These are phyloP conservation scores for Fabrea salina DNA, from an alignment of 169 alveolate species.

Conservation along the genomic window DNA sequence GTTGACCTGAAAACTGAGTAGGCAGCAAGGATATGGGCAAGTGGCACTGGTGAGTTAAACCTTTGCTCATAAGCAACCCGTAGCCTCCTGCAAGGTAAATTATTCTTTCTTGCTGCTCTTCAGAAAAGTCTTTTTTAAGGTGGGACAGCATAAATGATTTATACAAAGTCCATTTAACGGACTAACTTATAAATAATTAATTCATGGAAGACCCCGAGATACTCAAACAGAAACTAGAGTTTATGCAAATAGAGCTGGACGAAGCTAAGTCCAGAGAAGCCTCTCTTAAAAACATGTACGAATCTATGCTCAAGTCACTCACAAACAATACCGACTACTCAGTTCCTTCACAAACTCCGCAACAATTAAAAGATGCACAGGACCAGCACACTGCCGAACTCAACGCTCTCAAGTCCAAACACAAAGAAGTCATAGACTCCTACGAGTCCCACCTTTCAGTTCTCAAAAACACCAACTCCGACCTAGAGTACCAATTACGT, in stretches of 20 bases:
- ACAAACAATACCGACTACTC: not conserved
- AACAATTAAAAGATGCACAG: not conserved
- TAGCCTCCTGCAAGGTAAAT: not conserved
- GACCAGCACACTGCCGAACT: not conserved
- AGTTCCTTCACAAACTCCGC: not conserved
- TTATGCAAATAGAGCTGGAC: conserved; percentile 12
- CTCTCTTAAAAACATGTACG: conserved; percentile 18
- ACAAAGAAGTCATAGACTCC: not conserved
- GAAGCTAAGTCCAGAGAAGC: conserved; percentile 24
- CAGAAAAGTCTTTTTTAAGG: not conserved
- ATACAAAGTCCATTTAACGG: too few species aligned
- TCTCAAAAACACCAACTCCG: not conserved
- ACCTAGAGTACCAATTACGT: not conserved
- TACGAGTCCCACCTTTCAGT: not conserved
- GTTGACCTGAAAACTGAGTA: not conserved
- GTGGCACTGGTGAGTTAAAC: not conserved
- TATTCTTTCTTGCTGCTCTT: not conserved
- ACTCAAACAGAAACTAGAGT: not conserved
- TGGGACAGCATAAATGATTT: not conserved
- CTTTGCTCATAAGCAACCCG: not conserved
- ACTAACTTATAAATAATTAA: too few species aligned
- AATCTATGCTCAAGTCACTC: not conserved
- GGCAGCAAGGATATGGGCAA: not conserved
- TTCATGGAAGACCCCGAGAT: conserved; percentile 9
- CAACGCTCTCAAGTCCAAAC: not conserved